phyloP scores from a whole-genome alignment of 164 flowering plant genomes.

The Magnolia kwangsiensis region DNA sequence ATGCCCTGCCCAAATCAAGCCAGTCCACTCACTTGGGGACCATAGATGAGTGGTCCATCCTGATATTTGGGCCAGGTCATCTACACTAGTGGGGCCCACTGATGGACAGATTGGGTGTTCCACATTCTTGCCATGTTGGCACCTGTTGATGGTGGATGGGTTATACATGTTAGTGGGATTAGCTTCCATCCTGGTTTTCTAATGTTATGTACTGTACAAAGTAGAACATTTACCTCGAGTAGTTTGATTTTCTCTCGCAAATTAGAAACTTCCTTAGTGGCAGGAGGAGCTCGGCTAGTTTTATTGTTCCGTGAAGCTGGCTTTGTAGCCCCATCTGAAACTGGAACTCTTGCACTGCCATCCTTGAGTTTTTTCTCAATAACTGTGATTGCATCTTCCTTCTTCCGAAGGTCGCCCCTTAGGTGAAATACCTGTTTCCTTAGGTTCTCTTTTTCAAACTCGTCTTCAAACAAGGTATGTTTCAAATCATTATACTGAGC shows the following conservation, averaged over 20 bases:
- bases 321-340: constrained; percentile 33
- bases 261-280: constrained; percentile 46
- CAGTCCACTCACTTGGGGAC: background rate
- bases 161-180: background rate
- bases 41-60: background rate
- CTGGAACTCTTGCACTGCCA: constrained; percentile 20
- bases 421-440: constrained; percentile 49
- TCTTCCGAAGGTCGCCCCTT: constrained; percentile 52
- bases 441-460: constrained; percentile 65
- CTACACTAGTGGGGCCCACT: background rate
- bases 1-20: background rate
- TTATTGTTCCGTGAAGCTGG: constrained; percentile 34
- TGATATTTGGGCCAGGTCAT: background rate
- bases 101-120: background rate
- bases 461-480: constrained; percentile 40
- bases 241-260: constrained; percentile 61
- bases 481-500: constrained; percentile 49
- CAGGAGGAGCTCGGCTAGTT: constrained; percentile 26
- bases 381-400: constrained; percentile 45
- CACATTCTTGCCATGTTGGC: background rate
- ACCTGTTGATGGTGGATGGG: background rate
- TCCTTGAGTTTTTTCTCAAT: constrained; percentile 67
- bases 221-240: constrained; percentile 54
- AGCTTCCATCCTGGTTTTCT: background rate
- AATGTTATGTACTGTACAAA: background rate